Conservation (phyloP, 192 early-diverging fungal genomes). For the Obelidium mucronatum region DNA sequence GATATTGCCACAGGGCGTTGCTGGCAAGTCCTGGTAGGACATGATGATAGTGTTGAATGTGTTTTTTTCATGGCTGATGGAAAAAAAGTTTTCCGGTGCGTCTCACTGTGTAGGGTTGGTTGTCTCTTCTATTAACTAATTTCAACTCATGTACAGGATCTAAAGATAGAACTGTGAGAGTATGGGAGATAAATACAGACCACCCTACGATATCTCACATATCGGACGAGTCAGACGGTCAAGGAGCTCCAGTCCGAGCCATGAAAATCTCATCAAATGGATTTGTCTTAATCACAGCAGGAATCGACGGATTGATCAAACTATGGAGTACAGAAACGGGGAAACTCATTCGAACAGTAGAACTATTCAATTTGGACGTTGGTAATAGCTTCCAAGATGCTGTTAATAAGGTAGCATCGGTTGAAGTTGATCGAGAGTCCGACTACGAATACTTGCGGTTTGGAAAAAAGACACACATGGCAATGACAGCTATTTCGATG, state of each 20-base stretch:
- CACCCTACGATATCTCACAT: background rate
- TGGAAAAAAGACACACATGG: background rate
- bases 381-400: constrained; percentile 5
- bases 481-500: background rate
- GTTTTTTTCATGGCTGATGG: constrained; percentile 33
- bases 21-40: constrained; percentile 16
- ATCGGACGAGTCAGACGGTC: constrained; percentile 6
- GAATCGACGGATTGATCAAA: constrained; percentile 25
- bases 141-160: constrained; percentile 25
- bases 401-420: background rate
- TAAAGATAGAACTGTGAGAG: constrained; percentile 29
- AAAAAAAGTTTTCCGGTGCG: constrained; percentile 17
- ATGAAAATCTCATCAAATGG: constrained; percentile 22
- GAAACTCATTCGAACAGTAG: constrained; percentile 17
- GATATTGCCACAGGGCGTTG: constrained; percentile 30
- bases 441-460: constrained; percentile 6
- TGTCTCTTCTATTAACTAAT: background rate
- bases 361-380: constrained; percentile 1
- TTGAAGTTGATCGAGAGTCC: background rate
- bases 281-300: constrained; percentile 18
- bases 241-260: background rate
- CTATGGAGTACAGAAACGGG: constrained; percentile 35
- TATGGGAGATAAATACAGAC: constrained; percentile 31
- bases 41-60: constrained; percentile 25
- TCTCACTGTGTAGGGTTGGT: background rate